These are phyloP conservation scores for Lachnellula cervina DNA, from an alignment of 2,329 filamentous ascomycete species.

Conservation along the genomic window DNA sequence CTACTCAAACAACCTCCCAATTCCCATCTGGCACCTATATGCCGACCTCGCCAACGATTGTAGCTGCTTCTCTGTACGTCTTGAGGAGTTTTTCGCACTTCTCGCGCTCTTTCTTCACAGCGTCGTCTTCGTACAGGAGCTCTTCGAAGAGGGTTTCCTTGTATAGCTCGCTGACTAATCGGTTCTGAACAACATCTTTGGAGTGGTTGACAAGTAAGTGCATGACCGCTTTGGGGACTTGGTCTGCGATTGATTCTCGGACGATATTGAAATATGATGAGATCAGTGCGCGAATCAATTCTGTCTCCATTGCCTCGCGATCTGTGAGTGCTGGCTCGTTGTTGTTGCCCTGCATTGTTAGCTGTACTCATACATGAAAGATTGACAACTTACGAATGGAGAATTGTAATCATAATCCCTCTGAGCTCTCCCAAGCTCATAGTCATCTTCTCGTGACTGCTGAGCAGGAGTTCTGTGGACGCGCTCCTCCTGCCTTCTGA, in stretches of 20 bases:
- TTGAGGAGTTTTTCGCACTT: slow-evolving; percentile 95
- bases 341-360: slow-evolving; percentile 45
- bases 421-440: slow-evolving; percentile 29
- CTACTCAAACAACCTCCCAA: slow-evolving; percentile 11
- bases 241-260: slow-evolving; percentile 95
- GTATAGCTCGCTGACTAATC: slow-evolving; percentile 92
- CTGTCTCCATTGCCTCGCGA: slow-evolving; percentile 93
- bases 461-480: slow-evolving; percentile 41
- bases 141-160: slow-evolving; percentile 88
- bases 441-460: slow-evolving; percentile 43
- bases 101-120: slow-evolving; percentile 93
- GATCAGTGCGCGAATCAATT: slow-evolving; percentile 92
- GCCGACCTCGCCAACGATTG: slow-evolving; percentile 97
- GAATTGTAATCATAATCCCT: slow-evolving; percentile 38
- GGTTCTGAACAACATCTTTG: slow-evolving; percentile 96
- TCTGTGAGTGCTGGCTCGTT: slow-evolving; percentile 88
- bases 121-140: slow-evolving; percentile 93
- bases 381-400: slow-evolving; percentile 42
- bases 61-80: slow-evolving; percentile 95
- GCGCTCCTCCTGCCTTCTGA: slow-evolving; percentile 62
- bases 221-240: slow-evolving; percentile 98
- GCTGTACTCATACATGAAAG: slow-evolving; percentile 4
- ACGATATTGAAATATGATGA: slow-evolving; percentile 99
- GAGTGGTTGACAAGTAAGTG: slow-evolving; percentile 97
- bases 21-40: slow-evolving; percentile 32